phyloP scores from a whole-genome alignment of 2,329 filamentous ascomycete genomes.

The Biscogniauxia sp. region DNA sequence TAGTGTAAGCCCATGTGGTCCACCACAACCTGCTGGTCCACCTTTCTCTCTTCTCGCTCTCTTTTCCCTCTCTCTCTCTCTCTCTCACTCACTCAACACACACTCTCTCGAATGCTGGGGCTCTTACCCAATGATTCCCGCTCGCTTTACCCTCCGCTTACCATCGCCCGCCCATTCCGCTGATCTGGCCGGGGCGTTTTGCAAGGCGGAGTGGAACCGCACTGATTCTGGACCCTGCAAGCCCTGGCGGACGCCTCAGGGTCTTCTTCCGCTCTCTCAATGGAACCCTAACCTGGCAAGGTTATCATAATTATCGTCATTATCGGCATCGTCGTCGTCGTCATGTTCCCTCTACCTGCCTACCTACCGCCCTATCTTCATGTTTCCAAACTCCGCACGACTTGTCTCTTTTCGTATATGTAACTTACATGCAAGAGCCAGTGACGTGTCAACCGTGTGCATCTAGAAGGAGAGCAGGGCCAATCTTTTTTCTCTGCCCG shows the following conservation, averaged over 20 bases:
- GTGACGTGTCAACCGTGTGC: not conserved
- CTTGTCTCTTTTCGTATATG: not conserved
- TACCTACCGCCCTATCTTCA: not conserved
- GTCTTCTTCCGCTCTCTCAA: not conserved
- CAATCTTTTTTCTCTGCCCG: not conserved
- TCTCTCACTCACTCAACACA: not conserved
- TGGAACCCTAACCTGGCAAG: not conserved
- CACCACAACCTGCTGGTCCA: too few species aligned
- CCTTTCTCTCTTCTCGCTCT: not conserved
- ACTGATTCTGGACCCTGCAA: not conserved
- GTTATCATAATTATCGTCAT: not conserved
- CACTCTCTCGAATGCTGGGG: constrained; percentile 4
- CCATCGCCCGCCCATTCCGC: constrained; percentile 7
- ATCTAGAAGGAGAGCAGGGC: not conserved
- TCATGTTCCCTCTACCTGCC: not conserved
- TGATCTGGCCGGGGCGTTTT: constrained; percentile 9
- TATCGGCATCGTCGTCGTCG: not conserved
- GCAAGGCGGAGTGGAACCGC: not conserved
- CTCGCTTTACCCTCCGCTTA: constrained; percentile 5
- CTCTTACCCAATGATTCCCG: constrained; percentile 17
- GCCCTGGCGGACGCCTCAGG: not conserved
- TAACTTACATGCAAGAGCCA: not conserved
- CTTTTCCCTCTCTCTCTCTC: not conserved
- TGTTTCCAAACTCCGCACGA: not conserved
- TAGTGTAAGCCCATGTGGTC: too few species aligned